A percentile compares a stretch with the other conserved stretches of the same genome.
Evolutionary conservation across 345 rosid species (phyloP).

Genomic region (Anacardium occidentale): DNA sequence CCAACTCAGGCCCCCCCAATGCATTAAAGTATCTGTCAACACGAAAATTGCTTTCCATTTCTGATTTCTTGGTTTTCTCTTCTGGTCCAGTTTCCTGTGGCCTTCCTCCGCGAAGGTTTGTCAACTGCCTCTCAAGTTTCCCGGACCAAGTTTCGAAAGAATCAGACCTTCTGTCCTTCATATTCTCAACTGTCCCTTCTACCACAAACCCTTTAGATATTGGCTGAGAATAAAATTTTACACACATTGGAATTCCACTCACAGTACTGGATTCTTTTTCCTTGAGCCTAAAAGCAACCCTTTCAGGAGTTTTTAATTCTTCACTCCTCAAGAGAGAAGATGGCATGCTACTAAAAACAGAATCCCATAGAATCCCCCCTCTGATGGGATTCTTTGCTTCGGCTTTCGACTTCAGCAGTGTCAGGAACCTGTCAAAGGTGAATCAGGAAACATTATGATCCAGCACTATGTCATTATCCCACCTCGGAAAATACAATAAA

Average conservation of each 20-base stretch:
- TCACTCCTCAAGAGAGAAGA: constrained; percentile 32
- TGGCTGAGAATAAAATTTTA: constrained; percentile 59
- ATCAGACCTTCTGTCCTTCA: constrained; percentile 59
- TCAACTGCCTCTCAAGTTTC: constrained; percentile 71
- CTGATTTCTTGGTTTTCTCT: constrained; percentile 25
- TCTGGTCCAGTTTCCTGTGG: constrained; percentile 34
- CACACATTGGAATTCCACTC: constrained; percentile 20
- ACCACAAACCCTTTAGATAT: constrained; percentile 44
- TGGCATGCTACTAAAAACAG: constrained; percentile 71
- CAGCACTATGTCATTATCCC: neutral
- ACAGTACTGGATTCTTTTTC: constrained; percentile 18
- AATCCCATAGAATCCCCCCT: constrained; percentile 35
- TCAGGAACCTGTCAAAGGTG: constrained; percentile 7
- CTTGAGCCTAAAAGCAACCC: constrained; percentile 25
- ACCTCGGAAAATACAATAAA: neutral
- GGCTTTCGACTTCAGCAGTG: constrained; percentile 1
- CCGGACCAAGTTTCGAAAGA: constrained; percentile 92
- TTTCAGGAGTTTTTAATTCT: constrained; percentile 24
- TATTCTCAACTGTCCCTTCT: constrained; percentile 14
- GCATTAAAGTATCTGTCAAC: constrained; percentile 84
- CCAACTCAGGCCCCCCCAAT: constrained; percentile 84
- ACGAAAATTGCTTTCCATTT: constrained; percentile 47
- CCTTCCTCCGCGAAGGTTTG: constrained; percentile 60
- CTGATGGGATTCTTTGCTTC: constrained; percentile 28
- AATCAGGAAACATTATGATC: neutral